Base-by-base conservation (phyloP, 768 basidiomycete species). In the Candolleomyces aberdarensis region DNA sequence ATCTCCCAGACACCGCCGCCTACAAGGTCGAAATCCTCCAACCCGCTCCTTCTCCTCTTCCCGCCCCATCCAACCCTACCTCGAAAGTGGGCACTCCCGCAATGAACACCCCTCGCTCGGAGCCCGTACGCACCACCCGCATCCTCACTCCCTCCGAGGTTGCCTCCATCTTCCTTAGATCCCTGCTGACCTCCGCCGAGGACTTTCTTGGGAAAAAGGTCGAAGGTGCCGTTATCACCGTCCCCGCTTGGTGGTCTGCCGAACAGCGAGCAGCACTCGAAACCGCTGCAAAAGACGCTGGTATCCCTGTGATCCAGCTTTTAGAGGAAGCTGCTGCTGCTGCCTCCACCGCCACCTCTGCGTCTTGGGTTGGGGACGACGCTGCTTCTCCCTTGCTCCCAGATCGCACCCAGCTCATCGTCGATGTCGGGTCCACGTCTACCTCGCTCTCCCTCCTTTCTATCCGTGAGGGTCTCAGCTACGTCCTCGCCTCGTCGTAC, bases 251-350 rank as follows among this genome's bases (percentile, higher is more conserved):
- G 75, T 97, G 96, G 72, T 80, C 84, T 29, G 78, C 83, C 8
- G 72, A 73, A 2, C 92, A 95, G 74, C 81, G 82, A 63, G 80
- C 77, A 5, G 94, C 92, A 0, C 79, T 98, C 19, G 79, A 82
- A 63, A 79, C 82, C 55, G 92, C 94, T 0, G 91, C 92, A 1
- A 77, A 81, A 7, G 87, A 86, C 40, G 96, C 94, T 3, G 96
- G 91, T 19, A 81, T 98, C 40, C 80, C 82, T 43, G 89, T 98
- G 17, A 74, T 96, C 9, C 94, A 97, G 71, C 81, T 98, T 9
- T 74, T 98, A 5, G 92, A 96, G 56, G 94, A 98, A 65, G 84
- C 89, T 0, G 94, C 86, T 31, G 94, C 95, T 2, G 89, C 86
- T 0, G 81, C 84, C 0, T 80, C 83, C 1, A 80, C 81, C 9